Base-by-base conservation (phyloP, 106 monocot species). In the Phalaenopsis aphrodite region DNA sequence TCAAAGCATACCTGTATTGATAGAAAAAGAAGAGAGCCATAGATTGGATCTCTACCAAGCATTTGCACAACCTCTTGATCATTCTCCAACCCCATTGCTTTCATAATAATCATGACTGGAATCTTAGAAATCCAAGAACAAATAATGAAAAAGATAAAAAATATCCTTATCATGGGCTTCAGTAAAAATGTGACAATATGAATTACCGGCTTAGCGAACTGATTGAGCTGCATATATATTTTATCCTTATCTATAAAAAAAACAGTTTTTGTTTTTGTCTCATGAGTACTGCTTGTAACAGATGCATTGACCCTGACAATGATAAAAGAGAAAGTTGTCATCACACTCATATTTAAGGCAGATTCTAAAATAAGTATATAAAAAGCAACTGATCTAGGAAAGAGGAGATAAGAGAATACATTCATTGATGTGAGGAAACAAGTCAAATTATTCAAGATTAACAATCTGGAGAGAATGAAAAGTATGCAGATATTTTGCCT, bases 11-110 rank as follows among this genome's bases (percentile, higher is more conserved):
- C 95, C 93, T 94, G 92, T 85, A 98, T 81, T 24, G 98, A 98
- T 76, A 92, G 94, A 46, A 88, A 87, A 46, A 98, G 89, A 45
- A 94, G 90, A 81, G 65, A 64, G 71, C 85, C 85, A 91, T 98
- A 98, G 67, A 84, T 82, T 49, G 98, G 98, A 86, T 98, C 87
- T 85, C 98, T 90, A 68, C 98, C 98, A 73, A 98, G 80, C 98
- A 98, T 94, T 86, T 93, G 94, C 41, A 94, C 92, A 65, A 93
- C 85, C 79, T 98, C 98, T 85, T 98, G 98, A 81, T 98, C 98
- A 68, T 87, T 91, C 85, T 94, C 98, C 88, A 92, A 87, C 48
- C 98, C 98, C 98, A 98, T 87, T 41, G 98, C 94, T 72, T 87
- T 98, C 87, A 98, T 89, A 43, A 98, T 82, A 41, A 92, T 88